Evolutionary conservation across 2,329 filamentous ascomycete genomes (phyloP).

Genomic region (Albifimbria verrucaria): DNA sequence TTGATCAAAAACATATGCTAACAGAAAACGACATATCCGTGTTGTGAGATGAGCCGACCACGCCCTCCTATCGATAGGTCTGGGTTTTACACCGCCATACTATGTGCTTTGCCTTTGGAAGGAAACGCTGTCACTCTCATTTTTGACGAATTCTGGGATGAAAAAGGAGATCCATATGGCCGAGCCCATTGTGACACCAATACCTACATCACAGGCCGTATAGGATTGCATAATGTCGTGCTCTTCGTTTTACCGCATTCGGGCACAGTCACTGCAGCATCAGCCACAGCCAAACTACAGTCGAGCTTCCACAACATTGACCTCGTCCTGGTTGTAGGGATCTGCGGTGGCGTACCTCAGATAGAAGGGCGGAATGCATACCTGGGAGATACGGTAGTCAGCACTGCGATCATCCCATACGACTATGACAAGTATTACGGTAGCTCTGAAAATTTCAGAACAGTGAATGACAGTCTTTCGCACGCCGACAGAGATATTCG

Average conservation of each 20-base stretch:
- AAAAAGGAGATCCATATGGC: background rate
- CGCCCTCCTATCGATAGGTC: too few relatives aligned
- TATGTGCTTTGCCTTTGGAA: conserved; percentile 2
- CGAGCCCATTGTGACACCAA: background rate
- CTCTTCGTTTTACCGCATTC: background rate
- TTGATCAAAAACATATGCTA: too few relatives aligned
- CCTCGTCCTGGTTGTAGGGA: conserved; percentile 28
- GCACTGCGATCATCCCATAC: conserved; percentile 23
- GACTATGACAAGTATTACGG: conserved; percentile 18
- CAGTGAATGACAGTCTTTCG: conserved; percentile 16
- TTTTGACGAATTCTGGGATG: conserved; percentile 2
- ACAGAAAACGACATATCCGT: too few relatives aligned
- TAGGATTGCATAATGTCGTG: conserved; percentile 1
- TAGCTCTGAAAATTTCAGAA: conserved; percentile 19
- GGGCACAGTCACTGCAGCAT: conserved; percentile 11
- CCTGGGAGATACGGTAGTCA: conserved; percentile 24
- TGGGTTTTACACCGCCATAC: too few relatives aligned
- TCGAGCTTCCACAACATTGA: conserved; percentile 23
- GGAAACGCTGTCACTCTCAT: background rate
- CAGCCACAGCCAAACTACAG: conserved; percentile 12
- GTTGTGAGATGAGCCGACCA: too few relatives aligned
- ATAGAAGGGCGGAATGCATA: conserved; percentile 8
- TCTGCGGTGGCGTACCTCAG: conserved; percentile 25
- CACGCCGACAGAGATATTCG: too few relatives aligned
- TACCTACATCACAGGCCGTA: conserved; percentile 1